Conservation (phyloP, 192 early-diverging fungal genomes). For the Rhizophagus prolifer region DNA sequence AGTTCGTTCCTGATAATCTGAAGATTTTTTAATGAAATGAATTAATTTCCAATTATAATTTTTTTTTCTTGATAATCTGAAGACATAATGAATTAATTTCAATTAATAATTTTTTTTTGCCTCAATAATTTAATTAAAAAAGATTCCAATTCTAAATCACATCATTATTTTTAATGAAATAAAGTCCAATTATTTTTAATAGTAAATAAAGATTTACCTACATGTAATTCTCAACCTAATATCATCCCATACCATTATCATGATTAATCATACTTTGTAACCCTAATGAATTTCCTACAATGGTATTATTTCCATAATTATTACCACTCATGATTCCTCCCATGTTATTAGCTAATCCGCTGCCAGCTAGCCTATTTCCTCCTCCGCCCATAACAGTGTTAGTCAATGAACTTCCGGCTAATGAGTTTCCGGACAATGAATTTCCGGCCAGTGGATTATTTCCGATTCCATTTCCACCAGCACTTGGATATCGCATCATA, state of each 20-base stretch:
- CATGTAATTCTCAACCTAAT: background rate
- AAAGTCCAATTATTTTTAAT: too few relatives aligned
- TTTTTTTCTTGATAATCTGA: too few relatives aligned
- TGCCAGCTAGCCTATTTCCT: background rate
- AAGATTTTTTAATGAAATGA: too few relatives aligned
- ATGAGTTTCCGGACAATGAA: background rate
- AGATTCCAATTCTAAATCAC: too few relatives aligned
- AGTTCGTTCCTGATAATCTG: too few relatives aligned
- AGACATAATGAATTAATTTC: too few relatives aligned
- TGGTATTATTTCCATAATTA: conserved; percentile 5
- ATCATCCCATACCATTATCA: conserved; percentile 10
- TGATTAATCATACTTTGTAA: conserved; percentile 13
- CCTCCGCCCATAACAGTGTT: background rate
- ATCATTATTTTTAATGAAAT: too few relatives aligned
- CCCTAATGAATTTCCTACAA: conserved; percentile 3
- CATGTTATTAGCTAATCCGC: background rate
- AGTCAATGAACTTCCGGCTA: background rate
- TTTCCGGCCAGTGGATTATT: background rate
- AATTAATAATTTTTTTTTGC: too few relatives aligned
- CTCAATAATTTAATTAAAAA: too few relatives aligned
- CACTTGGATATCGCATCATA: conserved; percentile 13
- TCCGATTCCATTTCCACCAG: background rate
- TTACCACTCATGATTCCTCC: conserved; percentile 4
- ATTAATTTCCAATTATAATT: too few relatives aligned
- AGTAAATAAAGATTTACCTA: too few relatives aligned